phyloP scores from a whole-genome alignment of 371 early-diverging fungal genomes.

The Dinochytrium kinnereticum region DNA sequence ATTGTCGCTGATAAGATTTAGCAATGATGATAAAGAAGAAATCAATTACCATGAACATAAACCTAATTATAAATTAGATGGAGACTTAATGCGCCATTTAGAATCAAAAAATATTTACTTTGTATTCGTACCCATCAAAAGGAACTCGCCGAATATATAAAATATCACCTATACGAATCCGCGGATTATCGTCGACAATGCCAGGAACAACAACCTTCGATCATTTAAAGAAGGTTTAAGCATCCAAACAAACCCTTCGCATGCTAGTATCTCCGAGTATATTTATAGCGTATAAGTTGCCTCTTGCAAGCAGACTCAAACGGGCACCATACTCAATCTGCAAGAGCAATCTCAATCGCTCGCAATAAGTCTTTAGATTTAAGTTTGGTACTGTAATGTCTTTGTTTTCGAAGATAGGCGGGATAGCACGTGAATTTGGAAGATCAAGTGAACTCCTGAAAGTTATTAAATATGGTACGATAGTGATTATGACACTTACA shows the following conservation, averaged over 20 bases:
- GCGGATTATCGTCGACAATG: conserved; percentile 26
- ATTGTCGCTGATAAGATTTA: neutral
- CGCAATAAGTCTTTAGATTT: neutral
- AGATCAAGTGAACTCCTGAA: too few relatives aligned
- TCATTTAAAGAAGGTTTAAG: conserved; percentile 4
- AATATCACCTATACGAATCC: conserved; percentile 25
- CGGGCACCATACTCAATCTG: conserved; percentile 1
- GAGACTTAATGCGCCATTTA: neutral
- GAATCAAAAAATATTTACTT: conserved; percentile 1
- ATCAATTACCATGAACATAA: neutral
- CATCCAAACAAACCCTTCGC: neutral
- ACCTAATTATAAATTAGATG: neutral
- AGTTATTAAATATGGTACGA: too few relatives aligned
- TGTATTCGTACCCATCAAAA: conserved; percentile 29
- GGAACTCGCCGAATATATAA: conserved; percentile 13
- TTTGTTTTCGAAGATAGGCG: too few relatives aligned
- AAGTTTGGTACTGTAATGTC: neutral
- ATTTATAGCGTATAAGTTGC: conserved; percentile 11
- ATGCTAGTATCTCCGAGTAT: neutral
- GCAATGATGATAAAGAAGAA: too few relatives aligned
- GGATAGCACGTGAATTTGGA: too few relatives aligned
- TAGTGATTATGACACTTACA: too few relatives aligned
- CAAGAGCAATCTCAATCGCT: neutral
- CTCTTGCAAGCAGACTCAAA: neutral
- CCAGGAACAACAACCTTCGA: conserved; percentile 32